Percentiles rank a stretch among this genome's conserved stretches.
phyloP scores from a whole-genome alignment of 306 rosid genomes.

The Dalbergia oliveri region DNA sequence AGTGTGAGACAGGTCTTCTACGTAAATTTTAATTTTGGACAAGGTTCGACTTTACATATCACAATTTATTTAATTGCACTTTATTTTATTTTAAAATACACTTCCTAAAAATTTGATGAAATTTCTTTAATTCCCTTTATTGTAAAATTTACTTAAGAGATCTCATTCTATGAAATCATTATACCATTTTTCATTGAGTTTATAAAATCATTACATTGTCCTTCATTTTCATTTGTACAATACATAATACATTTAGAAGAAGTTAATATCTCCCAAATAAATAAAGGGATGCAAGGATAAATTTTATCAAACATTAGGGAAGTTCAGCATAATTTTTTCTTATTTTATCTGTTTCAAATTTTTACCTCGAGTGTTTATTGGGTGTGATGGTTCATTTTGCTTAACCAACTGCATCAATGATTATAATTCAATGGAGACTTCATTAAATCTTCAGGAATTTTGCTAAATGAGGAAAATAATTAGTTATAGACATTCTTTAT shows the following conservation, averaged over 20 bases:
- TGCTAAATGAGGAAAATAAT: not conserved
- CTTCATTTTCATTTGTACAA: no score
- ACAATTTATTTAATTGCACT: not conserved
- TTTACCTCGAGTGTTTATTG: not conserved
- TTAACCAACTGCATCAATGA: not conserved
- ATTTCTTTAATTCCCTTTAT: no score
- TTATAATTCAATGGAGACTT: not conserved
- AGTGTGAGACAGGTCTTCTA: not conserved
- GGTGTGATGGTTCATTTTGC: not conserved
- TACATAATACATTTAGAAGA: no score
- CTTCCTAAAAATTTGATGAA: no score
- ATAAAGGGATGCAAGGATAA: no score
- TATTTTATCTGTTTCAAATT: not conserved
- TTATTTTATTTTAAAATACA: not conserved
- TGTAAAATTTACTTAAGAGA: no score
- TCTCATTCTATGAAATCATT: no score
- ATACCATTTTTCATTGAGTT: no score
- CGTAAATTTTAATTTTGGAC: not conserved
- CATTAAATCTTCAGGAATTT: conserved; percentile 5
- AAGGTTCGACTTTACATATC: not conserved
- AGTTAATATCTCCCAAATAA: no score
- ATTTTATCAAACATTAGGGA: no score
- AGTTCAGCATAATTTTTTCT: not conserved
- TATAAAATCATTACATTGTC: no score
- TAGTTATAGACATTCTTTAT: not conserved